phyloP scores from a whole-genome alignment of 306 rosid species.

The Cicer pinnatifidum region DNA sequence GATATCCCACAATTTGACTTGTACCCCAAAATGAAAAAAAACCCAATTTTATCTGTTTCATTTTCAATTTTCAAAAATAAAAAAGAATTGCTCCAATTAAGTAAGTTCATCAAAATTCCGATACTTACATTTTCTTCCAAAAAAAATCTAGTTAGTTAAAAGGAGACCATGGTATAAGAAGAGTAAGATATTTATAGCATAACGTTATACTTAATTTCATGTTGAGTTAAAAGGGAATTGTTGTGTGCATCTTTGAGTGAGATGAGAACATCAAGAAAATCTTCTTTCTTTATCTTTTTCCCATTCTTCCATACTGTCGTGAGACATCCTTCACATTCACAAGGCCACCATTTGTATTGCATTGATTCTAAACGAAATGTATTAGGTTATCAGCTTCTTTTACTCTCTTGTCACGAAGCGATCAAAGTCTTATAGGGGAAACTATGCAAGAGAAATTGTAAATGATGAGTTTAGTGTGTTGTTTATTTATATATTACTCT shows the following conservation, averaged over 20 bases:
- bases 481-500: too few species aligned
- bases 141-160: neutral
- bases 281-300: neutral
- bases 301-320: constrained; percentile 33
- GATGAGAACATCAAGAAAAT: constrained; percentile 20
- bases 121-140: too few species aligned
- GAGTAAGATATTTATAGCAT: neutral
- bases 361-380: constrained; percentile 2
- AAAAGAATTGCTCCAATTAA: too few species aligned
- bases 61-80: too few species aligned
- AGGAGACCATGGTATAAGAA: neutral
- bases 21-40: too few species aligned
- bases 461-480: too few species aligned
- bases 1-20: too few species aligned
- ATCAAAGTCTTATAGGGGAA: neutral
- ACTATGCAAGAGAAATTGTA: neutral
- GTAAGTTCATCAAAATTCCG: too few species aligned
- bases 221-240: neutral
- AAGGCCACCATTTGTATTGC: neutral
- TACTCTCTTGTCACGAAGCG: constrained; percentile 46
- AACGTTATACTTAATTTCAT: neutral
- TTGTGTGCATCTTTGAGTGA: neutral
- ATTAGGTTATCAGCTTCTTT: constrained; percentile 47
- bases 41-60: too few species aligned
- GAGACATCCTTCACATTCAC: neutral